Percentiles rank a stretch among this genome's conserved stretches.
These are phyloP conservation scores for Chaetomium cochliodes DNA, from an alignment of 495 filamentous ascomycete genomes.

Conservation along the genomic window DNA sequence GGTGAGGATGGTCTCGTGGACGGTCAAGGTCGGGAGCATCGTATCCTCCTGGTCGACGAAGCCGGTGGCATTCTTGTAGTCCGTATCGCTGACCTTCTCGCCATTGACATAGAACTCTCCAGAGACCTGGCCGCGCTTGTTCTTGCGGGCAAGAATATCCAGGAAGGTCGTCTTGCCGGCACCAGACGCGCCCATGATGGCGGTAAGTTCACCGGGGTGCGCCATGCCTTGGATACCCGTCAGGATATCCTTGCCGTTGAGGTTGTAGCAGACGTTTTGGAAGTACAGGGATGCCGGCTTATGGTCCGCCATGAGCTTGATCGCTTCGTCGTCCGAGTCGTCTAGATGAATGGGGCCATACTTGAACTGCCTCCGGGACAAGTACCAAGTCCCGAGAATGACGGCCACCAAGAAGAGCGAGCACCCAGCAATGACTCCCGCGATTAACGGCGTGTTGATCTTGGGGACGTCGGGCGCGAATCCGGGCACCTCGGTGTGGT, in stretches of 20 bases:
- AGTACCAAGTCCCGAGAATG: constrained; percentile 82
- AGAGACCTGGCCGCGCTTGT: constrained; percentile 77
- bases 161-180: constrained; percentile 97
- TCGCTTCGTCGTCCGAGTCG: constrained; percentile 84
- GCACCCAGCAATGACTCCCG: constrained; percentile 85
- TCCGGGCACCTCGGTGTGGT: constrained; percentile 87
- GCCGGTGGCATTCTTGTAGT: constrained; percentile 87
- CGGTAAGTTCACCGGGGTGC: constrained; percentile 85
- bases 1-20: constrained; percentile 96
- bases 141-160: constrained; percentile 95
- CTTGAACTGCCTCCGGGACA: constrained; percentile 70
- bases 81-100: constrained; percentile 77
- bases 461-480: constrained; percentile 85
- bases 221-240: constrained; percentile 77
- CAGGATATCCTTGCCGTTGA: constrained; percentile 87
- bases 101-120: constrained; percentile 95
- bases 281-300: constrained; percentile 87
- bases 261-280: constrained; percentile 78
- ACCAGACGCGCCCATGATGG: constrained; percentile 97
- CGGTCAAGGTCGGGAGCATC: constrained; percentile 93
- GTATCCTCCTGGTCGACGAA: constrained; percentile 99
- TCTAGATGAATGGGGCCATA: constrained; percentile 78
- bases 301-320: constrained; percentile 83
- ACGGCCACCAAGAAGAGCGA: constrained; percentile 83
- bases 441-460: constrained; percentile 97